phyloP scores from a whole-genome alignment of 495 filamentous ascomycete genomes.

The Talaromyces thailandensis region DNA sequence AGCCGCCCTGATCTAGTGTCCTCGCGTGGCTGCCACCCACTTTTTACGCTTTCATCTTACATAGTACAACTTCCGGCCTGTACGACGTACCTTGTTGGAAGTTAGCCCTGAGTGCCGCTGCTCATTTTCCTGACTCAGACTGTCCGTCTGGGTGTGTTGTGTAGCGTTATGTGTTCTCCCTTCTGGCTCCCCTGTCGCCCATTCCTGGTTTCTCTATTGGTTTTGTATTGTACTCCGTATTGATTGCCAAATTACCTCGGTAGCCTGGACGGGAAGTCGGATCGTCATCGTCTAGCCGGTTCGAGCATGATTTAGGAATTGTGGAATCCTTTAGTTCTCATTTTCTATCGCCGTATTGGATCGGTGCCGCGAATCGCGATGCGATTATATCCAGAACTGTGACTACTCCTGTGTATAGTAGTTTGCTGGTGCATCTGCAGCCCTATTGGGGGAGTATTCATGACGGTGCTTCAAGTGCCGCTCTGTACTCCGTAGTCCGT shows the following conservation, averaged over 20 bases:
- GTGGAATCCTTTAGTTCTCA: not conserved
- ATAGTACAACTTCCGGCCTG: not conserved
- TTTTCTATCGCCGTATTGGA: not conserved
- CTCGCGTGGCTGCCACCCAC: constrained; percentile 5
- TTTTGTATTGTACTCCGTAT: not conserved
- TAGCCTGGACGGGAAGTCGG: too few relatives aligned
- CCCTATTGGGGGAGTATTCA: not conserved
- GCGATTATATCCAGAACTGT: too few relatives aligned
- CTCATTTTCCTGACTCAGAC: not conserved
- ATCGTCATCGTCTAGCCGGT: not conserved
- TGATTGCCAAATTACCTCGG: not conserved
- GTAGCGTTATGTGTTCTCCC: not conserved
- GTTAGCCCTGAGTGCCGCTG: too few relatives aligned
- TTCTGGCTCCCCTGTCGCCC: too few relatives aligned
- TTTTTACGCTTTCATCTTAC: not conserved
- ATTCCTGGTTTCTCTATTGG: not conserved
- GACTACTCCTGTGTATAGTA: too few relatives aligned
- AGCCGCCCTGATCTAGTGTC: not conserved
- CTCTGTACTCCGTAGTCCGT: not conserved
- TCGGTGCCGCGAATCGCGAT: not conserved
- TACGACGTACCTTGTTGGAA: not conserved
- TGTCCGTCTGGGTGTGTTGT: not conserved
- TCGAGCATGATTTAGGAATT: not conserved
- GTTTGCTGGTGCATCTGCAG: not conserved
- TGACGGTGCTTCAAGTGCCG: not conserved